Conservation (phyloP, 345 rosid species). For the Trapa incisa region DNA sequence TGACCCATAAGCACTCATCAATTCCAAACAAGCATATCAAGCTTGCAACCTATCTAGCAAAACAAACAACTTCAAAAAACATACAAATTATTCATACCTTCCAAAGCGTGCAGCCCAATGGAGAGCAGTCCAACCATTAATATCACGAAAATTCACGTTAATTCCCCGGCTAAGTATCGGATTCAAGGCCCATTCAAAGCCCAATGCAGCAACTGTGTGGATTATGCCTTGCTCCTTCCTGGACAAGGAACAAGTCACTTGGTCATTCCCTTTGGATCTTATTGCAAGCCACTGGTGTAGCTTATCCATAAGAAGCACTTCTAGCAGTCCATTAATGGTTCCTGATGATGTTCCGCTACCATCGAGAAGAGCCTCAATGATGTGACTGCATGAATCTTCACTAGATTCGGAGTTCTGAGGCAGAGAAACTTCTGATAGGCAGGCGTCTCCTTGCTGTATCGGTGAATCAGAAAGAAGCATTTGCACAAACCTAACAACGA, state of each 20-base stretch:
- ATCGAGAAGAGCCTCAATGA: constrained; percentile 40
- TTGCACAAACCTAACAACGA: constrained; percentile 64
- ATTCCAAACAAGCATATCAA: background rate
- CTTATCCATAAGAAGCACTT: constrained; percentile 76
- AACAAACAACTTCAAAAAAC: background rate
- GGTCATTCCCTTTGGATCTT: constrained; percentile 30
- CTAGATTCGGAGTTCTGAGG: constrained; percentile 31
- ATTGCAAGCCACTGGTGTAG: constrained; percentile 62
- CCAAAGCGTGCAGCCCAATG: constrained; percentile 97
- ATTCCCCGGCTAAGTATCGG: constrained; percentile 61
- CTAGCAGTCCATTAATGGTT: constrained; percentile 67
- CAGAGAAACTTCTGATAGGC: constrained; percentile 21
- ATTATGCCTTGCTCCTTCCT: constrained; percentile 86
- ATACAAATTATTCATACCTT: constrained; percentile 33
- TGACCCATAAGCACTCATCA: background rate
- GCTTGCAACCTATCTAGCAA: background rate
- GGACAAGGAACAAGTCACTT: constrained; percentile 39
- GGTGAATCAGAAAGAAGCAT: constrained; percentile 47
- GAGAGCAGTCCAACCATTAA: constrained; percentile 90
- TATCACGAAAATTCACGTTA: constrained; percentile 68
- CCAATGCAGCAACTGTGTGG: constrained; percentile 82
- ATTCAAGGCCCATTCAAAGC: constrained; percentile 81
- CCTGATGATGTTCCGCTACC: constrained; percentile 46
- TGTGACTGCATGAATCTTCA: constrained; percentile 55
- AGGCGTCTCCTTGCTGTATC: constrained; percentile 22